Base-by-base conservation (phyloP, 331 rosid genomes). In the Erythrophleum ivorense region DNA sequence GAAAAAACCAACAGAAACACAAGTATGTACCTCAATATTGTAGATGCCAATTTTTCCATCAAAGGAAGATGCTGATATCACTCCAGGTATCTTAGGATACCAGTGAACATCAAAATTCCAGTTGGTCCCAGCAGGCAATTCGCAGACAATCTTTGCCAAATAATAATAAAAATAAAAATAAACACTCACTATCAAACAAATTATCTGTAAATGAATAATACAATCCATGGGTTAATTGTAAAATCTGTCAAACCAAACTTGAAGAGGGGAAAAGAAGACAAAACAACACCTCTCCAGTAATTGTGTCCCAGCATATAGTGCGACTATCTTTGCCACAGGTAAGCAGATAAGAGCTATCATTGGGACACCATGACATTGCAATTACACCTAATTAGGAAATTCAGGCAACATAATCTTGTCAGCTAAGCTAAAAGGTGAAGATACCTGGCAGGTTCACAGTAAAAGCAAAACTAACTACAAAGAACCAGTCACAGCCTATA, bases 311-410 rank as follows among this genome's bases (percentile, higher is more conserved):
- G 87, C 99, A 94, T 85, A 96, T 90, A 57, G 99, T 96, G 80
- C 99, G 88, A 82, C 90, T 94, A 81, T 96, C 99, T 86, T 96
- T 96, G 84, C 94, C 98, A 87, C 98, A 96, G 38, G 97, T 91
- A 73, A 96, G 90, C 91, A 96, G 85, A 89, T 96, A 96, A 77
- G 98, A 88, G 88, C 92, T 96, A 86, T 96, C 95, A 75, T 82
- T 84, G 82, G 99, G 97, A 84, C 99, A 96, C 99, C 99, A 96
- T 18, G 99, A 88, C 99, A 96, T 96, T 16, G 99, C 97, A 86
- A 96, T 96, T 67, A 96, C 98, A 82, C 99, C 98, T 96, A 83
- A 79, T 74, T 55, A 63, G 69, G 53, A 88, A 60, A 89, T 75
- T 77, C 64, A 69, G n/a, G 50, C 31, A 81, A 82, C 57, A 77